Evolutionary conservation across 805 yeast species (phyloP).

Genomic region (Cephaloascus albidus): DNA sequence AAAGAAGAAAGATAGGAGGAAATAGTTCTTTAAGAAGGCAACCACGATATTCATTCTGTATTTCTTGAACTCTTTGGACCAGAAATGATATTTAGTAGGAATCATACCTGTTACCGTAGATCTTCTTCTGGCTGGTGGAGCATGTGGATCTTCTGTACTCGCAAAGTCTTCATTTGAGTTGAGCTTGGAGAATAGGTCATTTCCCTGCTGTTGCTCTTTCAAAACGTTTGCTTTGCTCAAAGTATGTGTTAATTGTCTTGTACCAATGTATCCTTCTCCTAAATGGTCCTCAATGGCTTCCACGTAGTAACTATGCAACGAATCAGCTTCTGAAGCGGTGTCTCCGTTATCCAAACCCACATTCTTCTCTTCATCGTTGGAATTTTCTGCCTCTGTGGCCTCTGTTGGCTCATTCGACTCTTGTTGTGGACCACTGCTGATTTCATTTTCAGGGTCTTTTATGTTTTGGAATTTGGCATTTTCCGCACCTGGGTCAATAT

Average conservation of each 20-base stretch:
- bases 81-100: slow-evolving; percentile 5
- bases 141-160: background rate
- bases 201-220: background rate
- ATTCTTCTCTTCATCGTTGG: no score
- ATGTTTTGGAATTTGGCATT: no score
- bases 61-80: slow-evolving; percentile 18
- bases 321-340: background rate
- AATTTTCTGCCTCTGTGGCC: no score
- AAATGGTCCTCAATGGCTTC: background rate
- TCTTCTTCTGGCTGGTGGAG: background rate
- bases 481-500: no score
- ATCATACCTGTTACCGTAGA: background rate
- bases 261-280: background rate
- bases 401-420: no score
- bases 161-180: background rate
- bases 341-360: no score
- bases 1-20: slow-evolving; percentile 12
- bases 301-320: background rate
- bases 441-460: no score
- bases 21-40: slow-evolving; percentile 16
- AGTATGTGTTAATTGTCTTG: background rate
- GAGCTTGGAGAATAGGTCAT: background rate
- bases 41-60: slow-evolving; percentile 12
- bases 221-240: background rate
- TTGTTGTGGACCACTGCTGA: no score